phyloP scores from a whole-genome alignment of 2,329 filamentous ascomycete species.

The Sphaerulina musiva region DNA sequence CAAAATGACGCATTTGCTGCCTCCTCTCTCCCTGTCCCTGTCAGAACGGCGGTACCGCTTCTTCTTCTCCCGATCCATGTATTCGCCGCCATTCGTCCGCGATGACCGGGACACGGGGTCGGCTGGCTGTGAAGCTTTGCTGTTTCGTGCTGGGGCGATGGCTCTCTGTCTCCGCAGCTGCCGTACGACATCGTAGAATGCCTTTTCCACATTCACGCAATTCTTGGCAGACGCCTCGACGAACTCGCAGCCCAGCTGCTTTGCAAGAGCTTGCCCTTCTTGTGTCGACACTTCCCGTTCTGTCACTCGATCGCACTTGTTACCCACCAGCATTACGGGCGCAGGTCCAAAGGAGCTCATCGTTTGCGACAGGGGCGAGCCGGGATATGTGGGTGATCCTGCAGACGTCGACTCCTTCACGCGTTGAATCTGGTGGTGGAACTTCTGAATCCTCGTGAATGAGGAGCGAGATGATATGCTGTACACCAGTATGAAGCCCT shows the following conservation, averaged over 20 bases:
- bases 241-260: slow-evolving; percentile 90
- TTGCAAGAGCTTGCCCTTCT: slow-evolving; percentile 84
- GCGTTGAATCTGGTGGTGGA: slow-evolving; percentile 93
- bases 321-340: slow-evolving; percentile 96
- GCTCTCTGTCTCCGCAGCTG: slow-evolving; percentile 74
- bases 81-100: slow-evolving; percentile 17
- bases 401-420: slow-evolving; percentile 81
- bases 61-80: slow-evolving; percentile 20
- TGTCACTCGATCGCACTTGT: slow-evolving; percentile 95
- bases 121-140: slow-evolving; percentile 13
- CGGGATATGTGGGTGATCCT: slow-evolving; percentile 68
- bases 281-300: slow-evolving; percentile 95
- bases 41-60: slow-evolving; percentile 22
- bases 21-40: slow-evolving; percentile 18
- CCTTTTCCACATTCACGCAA: slow-evolving; percentile 97
- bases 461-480: slow-evolving; percentile 96
- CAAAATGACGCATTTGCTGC: slow-evolving; percentile 28
- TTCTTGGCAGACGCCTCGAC: slow-evolving; percentile 97
- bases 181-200: slow-evolving; percentile 94
- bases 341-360: slow-evolving; percentile 59
- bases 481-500: slow-evolving; percentile 96
- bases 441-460: slow-evolving; percentile 88
- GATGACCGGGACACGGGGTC: slow-evolving; percentile 14
- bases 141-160: slow-evolving; percentile 22
- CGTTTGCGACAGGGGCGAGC: slow-evolving; percentile 60